Conservation (phyloP, 768 basidiomycete species). For the Leccinum arenicola region DNA sequence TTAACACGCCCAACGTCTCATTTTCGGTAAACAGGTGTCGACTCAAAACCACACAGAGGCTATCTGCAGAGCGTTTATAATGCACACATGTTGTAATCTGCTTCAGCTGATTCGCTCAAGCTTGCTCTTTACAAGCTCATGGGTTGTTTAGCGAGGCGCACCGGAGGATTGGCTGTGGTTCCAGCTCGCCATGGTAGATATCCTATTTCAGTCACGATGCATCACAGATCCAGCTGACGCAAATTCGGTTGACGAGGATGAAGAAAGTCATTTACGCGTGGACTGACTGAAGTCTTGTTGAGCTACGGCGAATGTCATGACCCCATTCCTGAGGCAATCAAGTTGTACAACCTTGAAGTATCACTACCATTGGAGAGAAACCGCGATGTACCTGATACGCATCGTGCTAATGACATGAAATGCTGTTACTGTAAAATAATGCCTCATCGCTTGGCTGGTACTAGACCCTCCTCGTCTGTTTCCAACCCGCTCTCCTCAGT, state of each 20-base stretch:
- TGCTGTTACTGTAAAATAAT: background rate
- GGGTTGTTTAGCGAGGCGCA: conserved; percentile 74
- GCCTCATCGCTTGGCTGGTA: conserved; percentile 15
- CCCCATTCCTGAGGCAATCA: conserved; percentile 86
- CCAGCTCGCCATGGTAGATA: conserved; percentile 77
- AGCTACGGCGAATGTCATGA: conserved; percentile 82
- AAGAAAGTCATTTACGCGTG: conserved; percentile 69
- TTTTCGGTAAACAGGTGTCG: too few relatives aligned
- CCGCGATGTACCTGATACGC: conserved; percentile 13
- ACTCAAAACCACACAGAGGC: conserved; percentile 35
- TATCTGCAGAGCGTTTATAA: conserved; percentile 79
- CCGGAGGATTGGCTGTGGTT: conserved; percentile 99
- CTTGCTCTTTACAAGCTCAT: conserved; percentile 94
- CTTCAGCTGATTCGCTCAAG: conserved; percentile 91
- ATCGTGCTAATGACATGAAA: background rate
- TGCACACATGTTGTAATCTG: conserved; percentile 84
- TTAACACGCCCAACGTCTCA: too few relatives aligned
- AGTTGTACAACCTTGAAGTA: conserved; percentile 76
- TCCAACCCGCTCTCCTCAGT: conserved; percentile 31
- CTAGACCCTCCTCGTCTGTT: conserved; percentile 25
- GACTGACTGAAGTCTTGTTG: conserved; percentile 70
- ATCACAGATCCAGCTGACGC: conserved; percentile 6
- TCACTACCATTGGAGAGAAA: conserved; percentile 37
- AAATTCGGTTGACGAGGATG: conserved; percentile 72
- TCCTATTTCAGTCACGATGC: background rate